These are phyloP conservation scores for Phytophthora vignae DNA, from an alignment of 352 stramenopile species.

Conservation along the genomic window DNA sequence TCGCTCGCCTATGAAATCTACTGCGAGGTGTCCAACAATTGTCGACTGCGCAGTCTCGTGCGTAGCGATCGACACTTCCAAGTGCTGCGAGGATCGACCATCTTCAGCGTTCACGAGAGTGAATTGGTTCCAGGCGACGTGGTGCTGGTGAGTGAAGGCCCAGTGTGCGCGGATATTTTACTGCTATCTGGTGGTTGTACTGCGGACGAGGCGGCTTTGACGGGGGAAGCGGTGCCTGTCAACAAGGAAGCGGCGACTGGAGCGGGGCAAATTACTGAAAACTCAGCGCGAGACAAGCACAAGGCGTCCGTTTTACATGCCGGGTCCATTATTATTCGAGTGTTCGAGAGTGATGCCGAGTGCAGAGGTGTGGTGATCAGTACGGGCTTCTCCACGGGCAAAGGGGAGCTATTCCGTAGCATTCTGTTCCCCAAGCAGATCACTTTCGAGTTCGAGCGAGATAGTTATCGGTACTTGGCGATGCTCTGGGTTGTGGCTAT, in stretches of 20 bases:
- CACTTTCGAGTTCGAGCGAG: constrained; percentile 67
- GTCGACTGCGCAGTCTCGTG: constrained; percentile 50
- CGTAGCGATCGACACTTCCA: constrained; percentile 43
- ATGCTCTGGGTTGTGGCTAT: constrained; percentile 56
- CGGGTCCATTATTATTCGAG: constrained; percentile 38
- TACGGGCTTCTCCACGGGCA: constrained; percentile 66
- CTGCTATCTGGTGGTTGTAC: constrained; percentile 52
- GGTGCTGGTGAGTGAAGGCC: constrained; percentile 38
- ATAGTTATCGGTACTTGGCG: constrained; percentile 70
- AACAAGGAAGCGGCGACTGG: constrained; percentile 45
- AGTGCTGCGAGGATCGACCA: constrained; percentile 36
- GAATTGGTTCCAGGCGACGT: constrained; percentile 64
- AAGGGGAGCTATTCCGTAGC: constrained; percentile 69
- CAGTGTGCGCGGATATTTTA: constrained; percentile 50
- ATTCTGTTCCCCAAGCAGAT: constrained; percentile 70
- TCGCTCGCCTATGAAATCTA: constrained; percentile 66
- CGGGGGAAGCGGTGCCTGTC: constrained; percentile 51
- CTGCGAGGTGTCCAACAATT: constrained; percentile 53
- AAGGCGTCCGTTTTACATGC: constrained; percentile 48
- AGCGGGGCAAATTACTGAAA: constrained; percentile 34
- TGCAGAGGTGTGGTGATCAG: constrained; percentile 56
- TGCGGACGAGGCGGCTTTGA: constrained; percentile 58
- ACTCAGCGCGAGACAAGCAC: constrained; percentile 31
- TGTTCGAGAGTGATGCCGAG: constrained; percentile 9
- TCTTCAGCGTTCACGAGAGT: constrained; percentile 32